These are phyloP conservation scores for Aspergillus ochraceus DNA, from an alignment of 2,329 filamentous ascomycete species.

Conservation along the genomic window DNA sequence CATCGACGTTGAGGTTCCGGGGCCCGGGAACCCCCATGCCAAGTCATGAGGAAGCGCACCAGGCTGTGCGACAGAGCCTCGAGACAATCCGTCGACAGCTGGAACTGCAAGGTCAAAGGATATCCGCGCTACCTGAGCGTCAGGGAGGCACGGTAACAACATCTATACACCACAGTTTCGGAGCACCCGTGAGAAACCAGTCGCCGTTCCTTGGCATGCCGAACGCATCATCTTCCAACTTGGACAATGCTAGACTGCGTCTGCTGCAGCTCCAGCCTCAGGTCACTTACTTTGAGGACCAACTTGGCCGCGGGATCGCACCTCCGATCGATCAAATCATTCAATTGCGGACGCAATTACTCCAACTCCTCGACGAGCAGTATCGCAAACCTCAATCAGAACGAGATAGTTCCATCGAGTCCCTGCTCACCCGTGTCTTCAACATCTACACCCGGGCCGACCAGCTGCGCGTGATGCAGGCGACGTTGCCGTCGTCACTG, in stretches of 20 bases:
- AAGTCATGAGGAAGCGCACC: conserved; percentile 19
- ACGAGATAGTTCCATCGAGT: conserved; percentile 27
- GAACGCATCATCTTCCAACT: neutral
- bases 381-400: conserved; percentile 24
- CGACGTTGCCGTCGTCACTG: conserved; percentile 2
- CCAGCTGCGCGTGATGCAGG: conserved; percentile 29
- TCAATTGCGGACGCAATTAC: conserved; percentile 29
- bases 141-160: neutral
- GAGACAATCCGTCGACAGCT: conserved; percentile 23
- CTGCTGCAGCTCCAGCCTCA: conserved; percentile 22
- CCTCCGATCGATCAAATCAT: conserved; percentile 35
- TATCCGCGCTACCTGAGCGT: neutral
- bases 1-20: conserved; percentile 15
- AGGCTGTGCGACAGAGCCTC: conserved; percentile 22
- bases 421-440: conserved; percentile 30
- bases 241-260: conserved; percentile 14
- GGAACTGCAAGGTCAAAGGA: conserved; percentile 17
- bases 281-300: conserved; percentile 29
- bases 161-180: neutral
- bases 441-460: conserved; percentile 32
- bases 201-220: neutral
- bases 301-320: conserved; percentile 26
- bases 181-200: neutral
- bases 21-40: conserved; percentile 6
- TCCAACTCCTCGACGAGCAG: conserved; percentile 33